Evolutionary conservation across 345 rosid species (phyloP).

Genomic region (Pistacia vera): DNA sequence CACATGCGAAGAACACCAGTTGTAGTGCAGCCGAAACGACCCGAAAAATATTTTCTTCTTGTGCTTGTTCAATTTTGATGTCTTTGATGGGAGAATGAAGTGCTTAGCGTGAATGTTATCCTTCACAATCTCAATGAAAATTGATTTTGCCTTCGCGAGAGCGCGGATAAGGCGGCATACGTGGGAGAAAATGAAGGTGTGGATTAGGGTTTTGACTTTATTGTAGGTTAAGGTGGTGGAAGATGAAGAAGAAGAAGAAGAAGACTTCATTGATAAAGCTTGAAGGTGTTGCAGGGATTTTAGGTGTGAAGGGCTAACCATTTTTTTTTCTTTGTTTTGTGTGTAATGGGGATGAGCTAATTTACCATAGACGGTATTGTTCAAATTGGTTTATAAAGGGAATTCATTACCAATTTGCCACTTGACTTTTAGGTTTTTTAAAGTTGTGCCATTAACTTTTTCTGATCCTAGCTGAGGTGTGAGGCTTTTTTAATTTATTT

Average conservation of each 20-base stretch:
- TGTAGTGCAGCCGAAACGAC: conserved; percentile 85
- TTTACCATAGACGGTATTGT: background rate
- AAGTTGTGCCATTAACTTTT: conserved; percentile 41
- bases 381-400: conserved; percentile 34
- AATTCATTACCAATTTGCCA: conserved; percentile 36
- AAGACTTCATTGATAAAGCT: conserved; percentile 29
- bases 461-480: conserved; percentile 12
- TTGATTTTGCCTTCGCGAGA: conserved; percentile 55
- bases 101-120: conserved; percentile 42
- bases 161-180: conserved; percentile 53
- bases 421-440: conserved; percentile 37
- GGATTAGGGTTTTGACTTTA: conserved; percentile 67
- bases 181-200: conserved; percentile 57
- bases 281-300: conserved; percentile 31
- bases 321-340: background rate
- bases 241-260: conserved; percentile 47
- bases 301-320: conserved; percentile 30
- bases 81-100: conserved; percentile 42
- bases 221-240: conserved; percentile 46
- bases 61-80: conserved; percentile 36
- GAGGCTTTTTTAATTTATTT: conserved; percentile 20
- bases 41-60: conserved; percentile 63
- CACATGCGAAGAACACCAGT: conserved; percentile 86
- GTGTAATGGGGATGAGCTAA: background rate
- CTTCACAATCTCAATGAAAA: conserved; percentile 45